A percentile compares a stretch with the other conserved stretches of the same genome.
These are phyloP conservation scores for Pyrus bretschneideri DNA, from an alignment of 306 rosid species.

Conservation along the genomic window DNA sequence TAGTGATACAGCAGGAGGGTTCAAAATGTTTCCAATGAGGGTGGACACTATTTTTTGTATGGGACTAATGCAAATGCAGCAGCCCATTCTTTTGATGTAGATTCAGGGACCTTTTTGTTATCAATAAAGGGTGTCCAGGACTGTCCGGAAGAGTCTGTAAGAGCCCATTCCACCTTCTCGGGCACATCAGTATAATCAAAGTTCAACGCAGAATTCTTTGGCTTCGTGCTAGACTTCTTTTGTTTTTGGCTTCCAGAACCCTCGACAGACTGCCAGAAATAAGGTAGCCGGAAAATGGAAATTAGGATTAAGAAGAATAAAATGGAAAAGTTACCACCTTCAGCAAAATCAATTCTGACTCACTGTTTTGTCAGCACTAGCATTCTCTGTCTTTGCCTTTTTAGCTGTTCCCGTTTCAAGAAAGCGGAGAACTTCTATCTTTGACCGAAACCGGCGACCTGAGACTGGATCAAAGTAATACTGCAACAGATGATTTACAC, in stretches of 20 bases:
- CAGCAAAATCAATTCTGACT: constrained; percentile 14
- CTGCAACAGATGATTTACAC: constrained; percentile 30
- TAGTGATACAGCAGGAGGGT: neutral
- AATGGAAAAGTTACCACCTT: constrained; percentile 1
- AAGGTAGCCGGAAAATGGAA: neutral
- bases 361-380: constrained; percentile 18
- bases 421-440: constrained; percentile 48
- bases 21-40: neutral
- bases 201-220: constrained; percentile 21
- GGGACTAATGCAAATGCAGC: constrained; percentile 29
- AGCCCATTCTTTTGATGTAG: constrained; percentile 37
- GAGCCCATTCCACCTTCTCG: constrained; percentile 49
- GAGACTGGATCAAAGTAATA: constrained; percentile 46
- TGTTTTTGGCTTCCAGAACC: constrained; percentile 23
- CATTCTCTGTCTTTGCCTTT: constrained; percentile 27
- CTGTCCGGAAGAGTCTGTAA: constrained; percentile 28
- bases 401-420: constrained; percentile 39
- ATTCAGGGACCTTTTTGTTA: constrained; percentile 26
- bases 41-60: constrained; percentile 13
- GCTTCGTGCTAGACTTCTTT: constrained; percentile 21
- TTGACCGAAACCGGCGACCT: constrained; percentile 46
- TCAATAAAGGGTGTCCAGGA: constrained; percentile 44
- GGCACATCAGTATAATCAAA: constrained; percentile 40
- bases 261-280: constrained; percentile 15
- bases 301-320: neutral